Conservation (phyloP, 2,329 filamentous ascomycete species). For the Piedraia hortae region DNA sequence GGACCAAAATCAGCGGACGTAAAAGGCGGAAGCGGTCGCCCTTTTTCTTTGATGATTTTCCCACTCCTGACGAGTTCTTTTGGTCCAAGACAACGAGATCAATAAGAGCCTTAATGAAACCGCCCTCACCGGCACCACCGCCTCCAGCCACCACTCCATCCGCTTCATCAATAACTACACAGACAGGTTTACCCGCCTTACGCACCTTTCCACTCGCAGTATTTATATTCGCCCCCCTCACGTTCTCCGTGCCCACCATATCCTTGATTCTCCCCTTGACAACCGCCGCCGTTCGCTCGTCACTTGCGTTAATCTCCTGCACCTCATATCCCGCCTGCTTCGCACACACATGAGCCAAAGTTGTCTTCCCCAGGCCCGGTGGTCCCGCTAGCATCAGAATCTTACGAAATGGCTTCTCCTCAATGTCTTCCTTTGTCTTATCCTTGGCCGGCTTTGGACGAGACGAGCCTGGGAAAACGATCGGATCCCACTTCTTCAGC, state of each 20-base stretch:
- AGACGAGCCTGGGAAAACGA: constrained; percentile 60
- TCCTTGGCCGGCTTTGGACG: constrained; percentile 28
- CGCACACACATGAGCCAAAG: constrained; percentile 83
- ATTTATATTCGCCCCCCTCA: constrained; percentile 39
- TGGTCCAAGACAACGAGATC: constrained; percentile 71
- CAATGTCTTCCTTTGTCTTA: constrained; percentile 16
- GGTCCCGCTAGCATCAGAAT: constrained; percentile 76
- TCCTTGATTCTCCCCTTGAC: constrained; percentile 80
- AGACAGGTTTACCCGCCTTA: constrained; percentile 63
- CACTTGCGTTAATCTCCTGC: constrained; percentile 91
- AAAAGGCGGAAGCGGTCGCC: constrained; percentile 68
- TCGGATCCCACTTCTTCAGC: constrained; percentile 78
- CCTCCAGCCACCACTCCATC: constrained; percentile 69
- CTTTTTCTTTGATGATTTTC: constrained; percentile 31
- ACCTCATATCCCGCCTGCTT: constrained; percentile 88
- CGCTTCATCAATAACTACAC: constrained; percentile 86
- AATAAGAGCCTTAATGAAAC: constrained; percentile 83
- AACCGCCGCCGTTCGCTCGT: constrained; percentile 70
- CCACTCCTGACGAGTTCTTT: constrained; percentile 32
- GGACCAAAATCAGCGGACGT: constrained; percentile 75
- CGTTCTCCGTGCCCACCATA: constrained; percentile 78
- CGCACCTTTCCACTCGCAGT: constrained; percentile 26
- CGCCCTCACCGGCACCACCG: constrained; percentile 57
- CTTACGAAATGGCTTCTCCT: constrained; percentile 50
- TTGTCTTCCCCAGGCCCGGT: constrained; percentile 86